Evolutionary conservation across 768 basidiomycete genomes (phyloP).

Genomic region (Obba rivulosa): DNA sequence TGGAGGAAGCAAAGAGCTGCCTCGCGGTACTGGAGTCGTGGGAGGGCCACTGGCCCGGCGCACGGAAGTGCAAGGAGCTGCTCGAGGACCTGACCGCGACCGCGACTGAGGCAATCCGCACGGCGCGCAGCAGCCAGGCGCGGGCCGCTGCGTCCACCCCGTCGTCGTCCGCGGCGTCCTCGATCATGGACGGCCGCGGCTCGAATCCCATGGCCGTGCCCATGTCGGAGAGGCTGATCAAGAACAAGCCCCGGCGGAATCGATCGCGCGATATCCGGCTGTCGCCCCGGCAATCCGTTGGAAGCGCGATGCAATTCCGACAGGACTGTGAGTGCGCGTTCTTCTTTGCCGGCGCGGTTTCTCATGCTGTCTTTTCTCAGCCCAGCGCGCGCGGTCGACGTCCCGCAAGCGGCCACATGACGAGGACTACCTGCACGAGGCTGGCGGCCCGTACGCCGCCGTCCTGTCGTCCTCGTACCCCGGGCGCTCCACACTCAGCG

Average conservation of each 20-base stretch:
- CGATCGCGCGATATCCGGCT: constrained; percentile 27
- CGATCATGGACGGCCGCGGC: constrained; percentile 13
- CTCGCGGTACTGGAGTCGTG: constrained; percentile 68
- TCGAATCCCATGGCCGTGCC: constrained; percentile 16
- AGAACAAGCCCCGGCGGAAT: constrained; percentile 23
- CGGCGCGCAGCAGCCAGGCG: constrained; percentile 16
- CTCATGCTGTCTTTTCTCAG: constrained; percentile 23
- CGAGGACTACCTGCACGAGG: constrained; percentile 42
- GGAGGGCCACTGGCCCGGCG: constrained; percentile 87
- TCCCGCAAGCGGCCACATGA: constrained; percentile 71
- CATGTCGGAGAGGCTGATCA: constrained; percentile 19
- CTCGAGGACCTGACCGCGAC: constrained; percentile 65
- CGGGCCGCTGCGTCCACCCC: constrained; percentile 12
- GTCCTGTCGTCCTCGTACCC: constrained; percentile 35
- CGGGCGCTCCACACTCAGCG: constrained; percentile 42
- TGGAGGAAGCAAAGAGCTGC: constrained; percentile 79
- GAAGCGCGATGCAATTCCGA: constrained; percentile 22
- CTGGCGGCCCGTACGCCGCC: constrained; percentile 18
- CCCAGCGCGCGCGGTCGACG: constrained; percentile 67
- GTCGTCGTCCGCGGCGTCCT: constrained; percentile 11
- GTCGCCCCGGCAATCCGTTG: constrained; percentile 21
- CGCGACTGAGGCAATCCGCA: constrained; percentile 59
- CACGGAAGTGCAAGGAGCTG: constrained; percentile 80
- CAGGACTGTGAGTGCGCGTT: constrained; percentile 25
- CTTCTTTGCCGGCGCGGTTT: not conserved